Evolutionary conservation across 78 protist genomes (phyloP), one percentile per base, ranked within the genome.

Genomic region (Cavenderia fasciculata): DNA sequence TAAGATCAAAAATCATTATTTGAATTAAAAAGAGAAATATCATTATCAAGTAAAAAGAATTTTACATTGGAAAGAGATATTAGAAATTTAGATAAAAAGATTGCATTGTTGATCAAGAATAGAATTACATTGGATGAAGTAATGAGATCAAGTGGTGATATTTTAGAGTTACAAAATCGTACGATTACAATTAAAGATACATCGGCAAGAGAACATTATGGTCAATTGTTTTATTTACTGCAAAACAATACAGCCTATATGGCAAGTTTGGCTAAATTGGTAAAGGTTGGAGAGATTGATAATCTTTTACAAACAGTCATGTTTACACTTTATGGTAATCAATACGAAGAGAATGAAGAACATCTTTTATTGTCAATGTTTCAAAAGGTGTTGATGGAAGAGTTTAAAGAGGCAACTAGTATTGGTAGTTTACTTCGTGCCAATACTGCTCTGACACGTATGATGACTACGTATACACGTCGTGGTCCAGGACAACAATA

Each of bases 401-500:
- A 93, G 41, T 77, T 93, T 12, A 72, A 82, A 47, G 92, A 93
- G 25, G 85, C 90, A 3, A 79, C 78, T 1, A 14, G 34, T 11
- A 87, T 85, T n/a, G 75, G 74, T 33, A 25, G 68, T 12, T 41
- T 95, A 1, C 16, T 95, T 49, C 71, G 97, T 34, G 94, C 93
- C 57, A 95, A 95, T 59, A 93, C 95, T 18, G 90, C 94, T 11
- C 59, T 93, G 25, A 94, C 97, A n/a, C 73, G 94, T 31, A 89
- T 95, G 94, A 85, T 95, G 90, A 75, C 92, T 0, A 93, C 95
- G 16, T 95, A 95, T 59, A 95, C 97, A 7, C 86, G 94, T 52
- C 78, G 92, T 27, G 97, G 95, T 21, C 95, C 95, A 1, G 97
- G 95, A 19, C 97, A 92, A 59, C 56, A 69, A 38, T 95, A 92